Percentiles rank a stretch among this genome's conserved stretches.
Conservation (phyloP, 441 rosid species). For the Hura crepitans region DNA sequence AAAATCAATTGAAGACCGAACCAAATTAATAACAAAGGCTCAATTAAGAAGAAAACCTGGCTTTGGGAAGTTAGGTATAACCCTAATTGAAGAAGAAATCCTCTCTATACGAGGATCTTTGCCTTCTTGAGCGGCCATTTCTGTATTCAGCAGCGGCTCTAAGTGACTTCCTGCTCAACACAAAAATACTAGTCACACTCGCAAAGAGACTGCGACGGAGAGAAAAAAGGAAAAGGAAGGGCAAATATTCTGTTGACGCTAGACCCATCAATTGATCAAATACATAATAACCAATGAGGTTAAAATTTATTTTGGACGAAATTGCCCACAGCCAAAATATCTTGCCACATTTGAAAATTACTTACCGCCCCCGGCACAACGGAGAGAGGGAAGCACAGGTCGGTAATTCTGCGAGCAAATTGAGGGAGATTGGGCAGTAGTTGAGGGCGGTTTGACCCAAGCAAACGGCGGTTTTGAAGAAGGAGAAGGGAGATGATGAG, state of each 20-base stretch:
- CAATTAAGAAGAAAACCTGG: constrained; percentile 40
- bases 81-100: constrained; percentile 69
- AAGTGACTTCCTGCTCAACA: constrained; percentile 13
- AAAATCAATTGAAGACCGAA: neutral
- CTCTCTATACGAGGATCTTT: constrained; percentile 59
- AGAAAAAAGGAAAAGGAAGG: neutral
- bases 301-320: constrained; percentile 2
- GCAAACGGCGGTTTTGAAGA: constrained; percentile 3
- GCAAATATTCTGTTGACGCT: constrained; percentile 1
- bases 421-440: neutral
- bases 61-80: constrained; percentile 90
- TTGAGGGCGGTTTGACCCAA: constrained; percentile 14
- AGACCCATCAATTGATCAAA: neutral
- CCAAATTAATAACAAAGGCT: neutral
- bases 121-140: constrained; percentile 49
- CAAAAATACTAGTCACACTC: neutral
- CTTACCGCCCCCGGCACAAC: constrained; percentile 16
- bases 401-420: constrained; percentile 13
- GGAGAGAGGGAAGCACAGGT: constrained; percentile 13
- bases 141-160: constrained; percentile 20
- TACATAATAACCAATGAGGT: neutral
- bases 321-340: constrained; percentile 8
- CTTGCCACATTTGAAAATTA: neutral
- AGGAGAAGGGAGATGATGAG: constrained; percentile 4
- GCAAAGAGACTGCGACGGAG: no score